phyloP scores from a whole-genome alignment of 441 rosid species.

The Erodium texanum region DNA sequence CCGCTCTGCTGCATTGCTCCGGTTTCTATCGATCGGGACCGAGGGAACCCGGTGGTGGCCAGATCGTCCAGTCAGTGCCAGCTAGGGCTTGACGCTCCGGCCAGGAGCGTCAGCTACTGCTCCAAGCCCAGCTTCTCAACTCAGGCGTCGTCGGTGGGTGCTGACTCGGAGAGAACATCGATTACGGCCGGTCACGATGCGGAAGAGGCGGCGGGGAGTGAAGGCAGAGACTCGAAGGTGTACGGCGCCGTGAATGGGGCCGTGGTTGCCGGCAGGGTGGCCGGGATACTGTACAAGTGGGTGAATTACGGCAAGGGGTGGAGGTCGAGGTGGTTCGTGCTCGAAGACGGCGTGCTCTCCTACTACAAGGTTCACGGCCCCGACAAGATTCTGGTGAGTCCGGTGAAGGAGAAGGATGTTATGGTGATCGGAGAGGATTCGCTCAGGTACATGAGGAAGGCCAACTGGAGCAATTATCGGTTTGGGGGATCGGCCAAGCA shows the following conservation, averaged over 20 bases:
- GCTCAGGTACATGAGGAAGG: conserved; percentile 34
- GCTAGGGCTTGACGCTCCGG: conserved; percentile 25
- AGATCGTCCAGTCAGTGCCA: background rate
- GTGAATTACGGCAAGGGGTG: conserved; percentile 57
- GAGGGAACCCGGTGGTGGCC: background rate
- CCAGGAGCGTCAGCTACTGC: conserved; percentile 25
- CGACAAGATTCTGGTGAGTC: conserved; percentile 60
- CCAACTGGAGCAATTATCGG: conserved; percentile 10
- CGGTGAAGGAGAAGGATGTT: conserved; percentile 63
- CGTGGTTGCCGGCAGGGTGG: conserved; percentile 21
- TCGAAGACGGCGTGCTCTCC: conserved; percentile 32
- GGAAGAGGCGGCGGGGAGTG: background rate
- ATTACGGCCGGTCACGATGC: conserved; percentile 28
- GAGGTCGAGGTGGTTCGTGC: conserved; percentile 34
- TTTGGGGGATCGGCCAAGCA: conserved; percentile 10
- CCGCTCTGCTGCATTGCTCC: conserved; percentile 4
- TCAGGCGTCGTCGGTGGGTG: conserved; percentile 43
- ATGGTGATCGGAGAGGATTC: conserved; percentile 86
- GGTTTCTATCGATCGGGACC: conserved; percentile 1
- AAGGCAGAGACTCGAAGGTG: conserved; percentile 27
- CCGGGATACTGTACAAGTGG: conserved; percentile 90
- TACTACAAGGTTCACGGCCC: conserved; percentile 33
- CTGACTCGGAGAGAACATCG: conserved; percentile 9
- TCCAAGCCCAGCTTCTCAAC: conserved; percentile 50
- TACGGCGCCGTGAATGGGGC: conserved; percentile 28